A percentile compares a stretch with the other conserved stretches of the same genome.
These are phyloP conservation scores for Populus ilicifolia DNA, from an alignment of 345 rosid genomes.

Conservation along the genomic window DNA sequence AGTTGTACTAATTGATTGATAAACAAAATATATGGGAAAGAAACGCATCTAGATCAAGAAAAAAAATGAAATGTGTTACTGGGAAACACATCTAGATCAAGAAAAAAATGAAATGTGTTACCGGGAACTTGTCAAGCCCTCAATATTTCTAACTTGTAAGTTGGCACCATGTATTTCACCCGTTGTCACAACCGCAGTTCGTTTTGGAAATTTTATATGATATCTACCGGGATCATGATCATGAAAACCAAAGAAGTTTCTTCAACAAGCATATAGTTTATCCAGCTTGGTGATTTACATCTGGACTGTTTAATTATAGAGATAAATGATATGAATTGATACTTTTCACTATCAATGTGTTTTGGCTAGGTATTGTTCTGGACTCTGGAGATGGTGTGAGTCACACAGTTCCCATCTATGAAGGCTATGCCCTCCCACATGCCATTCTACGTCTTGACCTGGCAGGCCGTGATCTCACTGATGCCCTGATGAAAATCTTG, in stretches of 20 bases:
- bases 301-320: neutral
- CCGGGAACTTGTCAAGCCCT: neutral
- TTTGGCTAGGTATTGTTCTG: conserved; percentile 46
- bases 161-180: neutral
- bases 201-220: conserved; percentile 5
- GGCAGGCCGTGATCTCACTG: conserved; percentile 80
- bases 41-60: neutral
- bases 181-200: neutral
- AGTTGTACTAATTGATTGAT: neutral
- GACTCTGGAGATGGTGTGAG: conserved; percentile 62
- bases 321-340: neutral
- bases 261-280: neutral
- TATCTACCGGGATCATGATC: neutral
- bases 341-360: conserved; percentile 3
- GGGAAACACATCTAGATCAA: neutral
- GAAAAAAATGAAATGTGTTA: neutral
- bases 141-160: neutral
- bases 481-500: conserved; percentile 63
- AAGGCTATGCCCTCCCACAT: conserved; percentile 60
- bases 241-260: neutral
- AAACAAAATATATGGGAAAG: neutral
- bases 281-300: neutral
- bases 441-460: conserved; percentile 74
- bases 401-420: conserved; percentile 55
- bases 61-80: neutral